phyloP scores from a whole-genome alignment of 441 rosid species.

The Jatropha multifida region DNA sequence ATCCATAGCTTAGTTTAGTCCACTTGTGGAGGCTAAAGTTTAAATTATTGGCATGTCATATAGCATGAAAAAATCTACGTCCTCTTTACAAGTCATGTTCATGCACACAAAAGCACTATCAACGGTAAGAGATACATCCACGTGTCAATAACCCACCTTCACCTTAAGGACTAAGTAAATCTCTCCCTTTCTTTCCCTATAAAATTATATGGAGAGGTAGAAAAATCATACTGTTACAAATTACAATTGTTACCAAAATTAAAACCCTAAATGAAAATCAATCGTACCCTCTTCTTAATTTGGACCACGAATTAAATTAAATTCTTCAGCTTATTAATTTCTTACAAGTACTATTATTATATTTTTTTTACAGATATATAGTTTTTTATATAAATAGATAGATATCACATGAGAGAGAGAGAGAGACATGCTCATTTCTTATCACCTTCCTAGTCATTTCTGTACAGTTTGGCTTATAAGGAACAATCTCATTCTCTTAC shows the following conservation, averaged over 20 bases:
- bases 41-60: slow-evolving; percentile 6
- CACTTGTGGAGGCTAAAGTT: too few relatives aligned
- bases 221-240: too few relatives aligned
- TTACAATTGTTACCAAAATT: background rate
- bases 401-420: background rate
- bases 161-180: slow-evolving; percentile 48
- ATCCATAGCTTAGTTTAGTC: too few relatives aligned
- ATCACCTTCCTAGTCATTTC: slow-evolving; percentile 36
- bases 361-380: background rate
- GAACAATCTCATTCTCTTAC: slow-evolving; percentile 21
- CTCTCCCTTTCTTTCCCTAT: slow-evolving; percentile 10
- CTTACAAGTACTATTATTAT: background rate
- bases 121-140: slow-evolving; percentile 32
- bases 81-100: slow-evolving; percentile 35
- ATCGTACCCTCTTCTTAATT: background rate
- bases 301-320: slow-evolving; percentile 12
- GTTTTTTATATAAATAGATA: background rate
- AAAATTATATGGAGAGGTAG: slow-evolving; percentile 17
- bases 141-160: slow-evolving; percentile 40
- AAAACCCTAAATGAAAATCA: background rate
- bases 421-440: slow-evolving; percentile 42
- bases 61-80: slow-evolving; percentile 22
- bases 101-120: slow-evolving; percentile 36
- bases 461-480: slow-evolving; percentile 8
- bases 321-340: slow-evolving; percentile 1